A percentile compares a stretch with the other conserved stretches of the same genome.
phyloP scores from a whole-genome alignment of 768 basidiomycete genomes.

The Terana coerulea region DNA sequence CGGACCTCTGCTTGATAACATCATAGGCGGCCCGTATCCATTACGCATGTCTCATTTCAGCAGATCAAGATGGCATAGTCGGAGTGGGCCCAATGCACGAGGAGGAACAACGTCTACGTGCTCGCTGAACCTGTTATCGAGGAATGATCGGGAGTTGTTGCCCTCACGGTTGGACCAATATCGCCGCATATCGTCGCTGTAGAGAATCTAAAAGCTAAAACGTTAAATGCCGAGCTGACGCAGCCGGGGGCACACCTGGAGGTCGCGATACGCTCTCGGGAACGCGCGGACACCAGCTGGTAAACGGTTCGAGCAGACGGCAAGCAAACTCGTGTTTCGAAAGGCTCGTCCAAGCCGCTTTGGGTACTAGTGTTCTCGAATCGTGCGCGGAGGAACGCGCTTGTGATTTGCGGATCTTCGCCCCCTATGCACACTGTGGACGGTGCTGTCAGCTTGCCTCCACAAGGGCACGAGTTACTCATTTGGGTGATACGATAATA shows the following conservation, averaged over 20 bases:
- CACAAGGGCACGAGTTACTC: conserved; percentile 1
- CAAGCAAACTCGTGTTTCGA: neutral
- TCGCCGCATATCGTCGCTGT: conserved; percentile 13
- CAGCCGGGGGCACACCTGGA: too few species aligned
- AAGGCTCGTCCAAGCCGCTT: too few species aligned
- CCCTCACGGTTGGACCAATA: conserved; percentile 5
- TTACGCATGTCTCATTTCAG: conserved; percentile 19
- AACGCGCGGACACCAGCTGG: too few species aligned
- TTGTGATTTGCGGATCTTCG: conserved; percentile 6
- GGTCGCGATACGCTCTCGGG: too few species aligned
- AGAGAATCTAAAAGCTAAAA: conserved; percentile 30
- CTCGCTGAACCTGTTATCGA: conserved; percentile 9
- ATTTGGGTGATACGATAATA: conserved; percentile 3
- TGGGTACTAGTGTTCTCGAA: neutral
- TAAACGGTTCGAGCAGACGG: too few species aligned
- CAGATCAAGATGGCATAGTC: conserved; percentile 27
- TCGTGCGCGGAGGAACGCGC: neutral
- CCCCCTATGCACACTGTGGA: neutral
- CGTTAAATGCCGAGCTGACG: conserved; percentile 22
- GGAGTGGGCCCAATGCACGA: conserved; percentile 25
- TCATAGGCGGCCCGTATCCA: conserved; percentile 22
- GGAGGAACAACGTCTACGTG: conserved; percentile 15
- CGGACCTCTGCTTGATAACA: conserved; percentile 24
- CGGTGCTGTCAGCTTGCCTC: neutral
- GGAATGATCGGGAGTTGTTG: conserved; percentile 23